Base-by-base conservation (phyloP, 1,139 yeast species). In the Kluyveromyces sp. region DNA sequence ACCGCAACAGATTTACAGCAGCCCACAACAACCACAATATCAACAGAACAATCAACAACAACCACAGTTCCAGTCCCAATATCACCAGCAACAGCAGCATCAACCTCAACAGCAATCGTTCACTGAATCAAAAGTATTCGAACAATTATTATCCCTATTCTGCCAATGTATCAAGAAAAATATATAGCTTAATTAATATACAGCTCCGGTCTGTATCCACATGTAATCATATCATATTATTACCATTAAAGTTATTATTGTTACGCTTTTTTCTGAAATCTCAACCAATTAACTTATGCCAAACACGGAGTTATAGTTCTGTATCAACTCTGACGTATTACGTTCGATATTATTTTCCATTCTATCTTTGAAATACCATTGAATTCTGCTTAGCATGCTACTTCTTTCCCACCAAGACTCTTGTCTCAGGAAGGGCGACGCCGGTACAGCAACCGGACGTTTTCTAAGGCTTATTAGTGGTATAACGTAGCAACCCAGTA, bases 21-120 rank as follows among this genome's bases (percentile, higher is more conserved):
- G 56, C 34, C 59, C 56, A 51, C 54, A 55, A 46, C 63, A 62
- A 34, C 64, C 61, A 41, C 45, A 44, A 10, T 51, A 47, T 34
- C 65, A 59, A 41, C 64, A 61, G 49, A 63, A 60, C 35, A 61
- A 49, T 37, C 58, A 55, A 39, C 52, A 53, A 47, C 53, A 54
- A 34, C 46, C 21, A 15, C 21, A 15, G 21, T 53, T 54, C 35
- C 47, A 52, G 46, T 50, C 51, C 49, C 64, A 61, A 37, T 67
- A 66, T 45, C 60, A 63, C 53, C 58, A 60, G 50, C 65, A 65
- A 54, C 54, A 68, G 59, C 59, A 69, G 64, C 59, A 55, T 38
- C 59, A 53, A 39, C 58, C 54, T 38, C 52, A 54, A 48, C 54
- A 55, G 36, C 48, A 52, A 48, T 50, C 52, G 47, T 50, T 51